Evolutionary conservation across 73 alveolate genomes (phyloP).

Genomic region (Paramecium bursaria): DNA sequence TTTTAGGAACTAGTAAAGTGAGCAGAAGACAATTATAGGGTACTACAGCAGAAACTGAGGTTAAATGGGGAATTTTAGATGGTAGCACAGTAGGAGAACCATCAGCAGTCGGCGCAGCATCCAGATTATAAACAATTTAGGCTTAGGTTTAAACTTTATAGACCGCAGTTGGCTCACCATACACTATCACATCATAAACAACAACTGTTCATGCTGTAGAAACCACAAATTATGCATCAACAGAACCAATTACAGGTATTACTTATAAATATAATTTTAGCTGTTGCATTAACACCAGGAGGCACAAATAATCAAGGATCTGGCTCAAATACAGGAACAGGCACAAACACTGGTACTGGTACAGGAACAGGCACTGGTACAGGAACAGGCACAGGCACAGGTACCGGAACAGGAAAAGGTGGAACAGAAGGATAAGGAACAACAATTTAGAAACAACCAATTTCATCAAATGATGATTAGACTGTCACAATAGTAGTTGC

Average conservation of each 20-base stretch:
- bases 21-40: slow-evolving; percentile 29
- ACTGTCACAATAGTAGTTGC: slow-evolving; percentile 40
- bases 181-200: slow-evolving; percentile 15
- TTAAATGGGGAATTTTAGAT: slow-evolving; percentile 37
- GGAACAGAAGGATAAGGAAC: too few species aligned
- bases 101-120: not conserved
- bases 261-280: too few species aligned
- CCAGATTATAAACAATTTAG: not conserved
- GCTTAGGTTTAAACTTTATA: not conserved
- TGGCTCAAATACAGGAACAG: too few species aligned
- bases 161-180: slow-evolving; percentile 19
- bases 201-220: not conserved
- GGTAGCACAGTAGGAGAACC: not conserved
- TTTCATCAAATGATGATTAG: too few species aligned
- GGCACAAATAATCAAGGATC: too few species aligned
- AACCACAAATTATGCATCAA: slow-evolving; percentile 18
- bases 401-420: too few species aligned
- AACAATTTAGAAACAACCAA: too few species aligned
- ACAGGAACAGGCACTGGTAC: too few species aligned
- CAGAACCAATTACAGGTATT: slow-evolving; percentile 32
- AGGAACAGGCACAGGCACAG: too few species aligned
- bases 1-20: slow-evolving; percentile 21
- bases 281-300: too few species aligned
- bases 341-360: too few species aligned
- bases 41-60: not conserved